Evolutionary conservation across 495 filamentous ascomycete species (phyloP).

Genomic region (Lepidopterella palustris): DNA sequence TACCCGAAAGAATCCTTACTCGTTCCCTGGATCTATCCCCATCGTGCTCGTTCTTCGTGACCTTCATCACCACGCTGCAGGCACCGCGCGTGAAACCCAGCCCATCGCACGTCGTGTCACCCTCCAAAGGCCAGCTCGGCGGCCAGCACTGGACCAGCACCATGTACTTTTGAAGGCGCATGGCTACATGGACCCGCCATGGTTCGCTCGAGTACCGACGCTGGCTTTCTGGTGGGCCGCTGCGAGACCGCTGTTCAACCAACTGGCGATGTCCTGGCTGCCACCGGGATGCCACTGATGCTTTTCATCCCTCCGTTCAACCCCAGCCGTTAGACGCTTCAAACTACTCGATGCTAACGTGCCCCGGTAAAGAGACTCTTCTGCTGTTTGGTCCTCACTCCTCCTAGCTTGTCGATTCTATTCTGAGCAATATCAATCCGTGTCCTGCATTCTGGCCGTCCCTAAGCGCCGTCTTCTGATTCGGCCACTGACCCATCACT

Average conservation of each 20-base stretch:
- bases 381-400: conserved; percentile 3
- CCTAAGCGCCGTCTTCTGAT: conserved; percentile 28
- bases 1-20: background rate
- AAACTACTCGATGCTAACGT: conserved; percentile 14
- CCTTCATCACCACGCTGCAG: conserved; percentile 9
- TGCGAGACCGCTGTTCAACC: no score
- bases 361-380: conserved; percentile 17
- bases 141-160: conserved; percentile 10
- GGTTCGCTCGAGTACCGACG: background rate
- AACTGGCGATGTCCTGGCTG: no score
- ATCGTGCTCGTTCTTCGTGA: background rate
- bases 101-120: conserved; percentile 19
- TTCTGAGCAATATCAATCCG: conserved; percentile 29
- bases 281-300: background rate
- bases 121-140: conserved; percentile 5
- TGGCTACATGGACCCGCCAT: no score
- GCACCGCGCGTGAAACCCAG: conserved; percentile 19
- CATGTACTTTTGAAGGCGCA: no score
- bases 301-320: background rate
- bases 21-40: conserved; percentile 1
- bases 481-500: conserved; percentile 10
- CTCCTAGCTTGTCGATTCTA: conserved; percentile 9
- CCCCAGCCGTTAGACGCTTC: conserved; percentile 27
- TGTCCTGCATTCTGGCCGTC: conserved; percentile 13
- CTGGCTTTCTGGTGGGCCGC: no score